Evolutionary conservation across 371 early-diverging fungal species (phyloP), one percentile per base, ranked within the genome.

Genomic region (Actinomortierella wolfii): DNA sequence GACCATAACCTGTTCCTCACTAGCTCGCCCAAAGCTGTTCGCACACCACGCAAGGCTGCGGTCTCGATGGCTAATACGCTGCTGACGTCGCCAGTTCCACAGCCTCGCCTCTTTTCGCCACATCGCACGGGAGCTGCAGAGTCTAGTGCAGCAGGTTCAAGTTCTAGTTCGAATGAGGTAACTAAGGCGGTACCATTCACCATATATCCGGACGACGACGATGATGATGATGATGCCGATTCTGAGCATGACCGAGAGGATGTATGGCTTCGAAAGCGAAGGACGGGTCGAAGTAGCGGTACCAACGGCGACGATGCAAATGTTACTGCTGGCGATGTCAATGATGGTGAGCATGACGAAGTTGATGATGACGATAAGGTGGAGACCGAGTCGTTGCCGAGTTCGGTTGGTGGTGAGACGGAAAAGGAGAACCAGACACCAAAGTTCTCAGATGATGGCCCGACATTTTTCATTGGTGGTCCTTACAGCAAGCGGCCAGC

Each of bases 351-450:
- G 26, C 50, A 68, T n/a, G 61, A 69, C 24, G 56, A 71, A 8
- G 44, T 60, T n/a, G 54, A 58, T 45, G 77, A 79, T 6, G 60
- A 64, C 34, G 63, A 65, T 18, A 43, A 51, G 4, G 56, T 63
- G 14, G 77, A 58, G 25, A 75, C 64, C 20, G 77, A 61, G 28
- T 70, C 70, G 2, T 49, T 56, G 8, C 49, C 52, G 21, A 69
- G 69, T 29, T 54, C 55, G 6, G 20, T 20, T 5, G 48, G 57
- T n/a, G 59, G 52, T n/a, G 70, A 64, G 21, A 15, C 28, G 3
- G 65, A 70, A 25, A 70, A 70, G 55, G 70, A 70, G 51, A 70
- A 70, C 20, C 53, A 48, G 13, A 70, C 70, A 5, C 70, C 70
- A 25, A 64, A 64, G 51, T 15, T 50, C 20, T 23, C 57, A 17